Base-by-base conservation (phyloP, 1,284 basidiomycete species). In the Ceratobasidium theobromae region DNA sequence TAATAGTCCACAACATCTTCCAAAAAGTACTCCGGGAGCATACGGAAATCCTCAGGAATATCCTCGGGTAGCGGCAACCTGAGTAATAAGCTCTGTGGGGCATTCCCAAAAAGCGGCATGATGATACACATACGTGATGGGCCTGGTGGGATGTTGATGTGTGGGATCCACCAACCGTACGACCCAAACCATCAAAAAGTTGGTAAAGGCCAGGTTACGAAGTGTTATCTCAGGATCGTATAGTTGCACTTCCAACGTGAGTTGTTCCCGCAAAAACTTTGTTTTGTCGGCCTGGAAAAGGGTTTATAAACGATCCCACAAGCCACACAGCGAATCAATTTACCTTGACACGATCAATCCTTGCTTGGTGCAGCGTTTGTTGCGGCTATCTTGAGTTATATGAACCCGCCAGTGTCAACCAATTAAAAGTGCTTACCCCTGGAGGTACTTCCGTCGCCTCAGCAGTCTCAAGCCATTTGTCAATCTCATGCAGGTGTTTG, bases 1-100 rank as follows among this genome's bases (percentile, higher is more conserved):
- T 90, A 84, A 75, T 92, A 95, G 67, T 98, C 94, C 3, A 95
- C 89, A 9, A 98, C 86, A 75, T 98, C 96, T 74, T 99, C 97
- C 41, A 98, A 77, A 38, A 98, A 84, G 75, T 95, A 97, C 76
- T 99, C 97, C 0, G 97, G 97, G 32, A 99, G 82, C 73, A 93
- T 89, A 30, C 87, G 83, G 82, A 98, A 98, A 0, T 84, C 80
- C 73, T 86, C 81, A 0, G 95, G 93, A 4, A 95, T 89, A 62
- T 96, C 91, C 60, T 86, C 78, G 0, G 94, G 91, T 23, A 99
- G 79, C 0, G 96, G 95, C 30, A 97, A 77, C 33, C 92, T 95
- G 69, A 33, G 27, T 28, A 18, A 18, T 14, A 1, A 18, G n/a
- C 9, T 21, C 8, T 8, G 52, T 27, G 65, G 68, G 21, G 57